phyloP scores from a whole-genome alignment of 176 grass and related monocot species.

The Avena atlantica region DNA sequence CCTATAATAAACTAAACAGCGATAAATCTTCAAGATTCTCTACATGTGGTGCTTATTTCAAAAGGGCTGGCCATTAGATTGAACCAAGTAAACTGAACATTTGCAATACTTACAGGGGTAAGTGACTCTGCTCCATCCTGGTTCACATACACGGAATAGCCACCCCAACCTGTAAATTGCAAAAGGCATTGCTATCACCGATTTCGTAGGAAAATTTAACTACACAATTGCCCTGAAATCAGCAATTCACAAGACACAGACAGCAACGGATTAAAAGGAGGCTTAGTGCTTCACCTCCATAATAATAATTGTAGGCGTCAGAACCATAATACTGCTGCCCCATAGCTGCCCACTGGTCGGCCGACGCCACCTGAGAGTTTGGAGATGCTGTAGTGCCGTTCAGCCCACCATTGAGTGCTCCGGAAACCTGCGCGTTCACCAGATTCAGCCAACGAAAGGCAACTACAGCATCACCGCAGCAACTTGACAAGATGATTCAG shows the following conservation, averaged over 20 bases:
- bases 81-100: not conserved
- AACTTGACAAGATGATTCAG: not conserved
- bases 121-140: slow-evolving; percentile 50
- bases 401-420: slow-evolving; percentile 25
- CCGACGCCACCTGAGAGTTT: slow-evolving; percentile 15
- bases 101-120: slow-evolving; percentile 45
- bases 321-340: slow-evolving; percentile 57
- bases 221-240: not conserved
- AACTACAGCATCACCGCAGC: not conserved
- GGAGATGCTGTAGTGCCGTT: slow-evolving; percentile 28
- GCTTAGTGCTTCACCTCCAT: slow-evolving; percentile 52
- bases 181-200: not conserved
- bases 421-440: slow-evolving; percentile 36
- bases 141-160: slow-evolving; percentile 47
- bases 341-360: slow-evolving; percentile 51
- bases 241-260: not conserved
- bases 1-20: not conserved
- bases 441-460: not conserved
- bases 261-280: not conserved
- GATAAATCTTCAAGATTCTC: not conserved
- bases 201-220: not conserved
- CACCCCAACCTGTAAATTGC: slow-evolving; percentile 52
- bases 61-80: not conserved
- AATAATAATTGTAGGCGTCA: slow-evolving; percentile 66
- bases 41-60: not conserved